Evolutionary conservation across 495 filamentous ascomycete genomes (phyloP).

Genomic region (Penicillium soppii): DNA sequence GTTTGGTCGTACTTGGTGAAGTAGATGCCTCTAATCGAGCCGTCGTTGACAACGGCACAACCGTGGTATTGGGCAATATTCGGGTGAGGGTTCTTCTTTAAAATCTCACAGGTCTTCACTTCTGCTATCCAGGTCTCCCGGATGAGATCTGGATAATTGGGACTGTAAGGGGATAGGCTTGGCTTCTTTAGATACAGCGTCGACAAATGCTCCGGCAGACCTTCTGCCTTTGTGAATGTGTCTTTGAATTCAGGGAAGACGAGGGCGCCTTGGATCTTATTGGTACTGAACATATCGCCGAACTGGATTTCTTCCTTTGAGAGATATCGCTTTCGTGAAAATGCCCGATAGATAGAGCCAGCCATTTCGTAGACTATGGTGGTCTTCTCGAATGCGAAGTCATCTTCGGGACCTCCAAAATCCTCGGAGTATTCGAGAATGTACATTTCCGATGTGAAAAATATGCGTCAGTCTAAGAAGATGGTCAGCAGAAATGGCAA

Average conservation of each 20-base stretch:
- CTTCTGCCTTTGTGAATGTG: constrained; percentile 4
- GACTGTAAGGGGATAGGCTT: constrained; percentile 6
- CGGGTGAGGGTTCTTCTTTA: constrained; percentile 24
- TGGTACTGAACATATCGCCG: constrained; percentile 1
- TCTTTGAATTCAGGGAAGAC: constrained; percentile 3
- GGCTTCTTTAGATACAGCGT: constrained; percentile 7
- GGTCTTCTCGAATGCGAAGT: not conserved
- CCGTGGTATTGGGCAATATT: constrained; percentile 31
- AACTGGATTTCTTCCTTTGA: not conserved
- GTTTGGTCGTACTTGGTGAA: constrained; percentile 32
- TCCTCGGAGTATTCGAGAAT: constrained; percentile 6
- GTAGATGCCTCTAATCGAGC: constrained; percentile 28
- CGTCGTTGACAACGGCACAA: constrained; percentile 23
- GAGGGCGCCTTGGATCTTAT: not conserved
- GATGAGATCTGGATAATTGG: constrained; percentile 1
- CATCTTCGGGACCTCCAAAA: not conserved
- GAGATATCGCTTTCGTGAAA: constrained; percentile 1
- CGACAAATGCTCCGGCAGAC: not conserved
- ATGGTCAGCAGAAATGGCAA: not conserved
- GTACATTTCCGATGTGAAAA: too few species aligned
- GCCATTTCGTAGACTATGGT: not conserved
- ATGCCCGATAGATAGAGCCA: constrained; percentile 1
- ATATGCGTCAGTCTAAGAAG: too few species aligned
- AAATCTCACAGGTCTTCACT: constrained; percentile 18
- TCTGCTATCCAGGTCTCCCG: constrained; percentile 8